Evolutionary conservation across 202 grass and related monocot genomes (phyloP).

Genomic region (Bolboschoenoplectus hybrid): DNA sequence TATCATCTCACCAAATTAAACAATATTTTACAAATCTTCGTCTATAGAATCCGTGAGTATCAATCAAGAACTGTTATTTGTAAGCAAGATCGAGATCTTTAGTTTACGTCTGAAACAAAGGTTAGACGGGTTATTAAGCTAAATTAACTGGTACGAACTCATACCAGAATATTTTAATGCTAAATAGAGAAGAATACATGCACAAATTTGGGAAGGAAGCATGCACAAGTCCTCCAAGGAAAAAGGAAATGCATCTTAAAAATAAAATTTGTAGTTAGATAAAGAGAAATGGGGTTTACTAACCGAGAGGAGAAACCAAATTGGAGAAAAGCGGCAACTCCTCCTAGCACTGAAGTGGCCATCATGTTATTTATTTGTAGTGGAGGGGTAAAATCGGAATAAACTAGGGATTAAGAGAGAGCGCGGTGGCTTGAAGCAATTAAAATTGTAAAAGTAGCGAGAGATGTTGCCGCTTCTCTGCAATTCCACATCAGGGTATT

Average conservation of each 20-base stretch:
- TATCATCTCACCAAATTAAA: not conserved
- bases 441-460: not conserved
- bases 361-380: not conserved
- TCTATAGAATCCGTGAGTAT: not conserved
- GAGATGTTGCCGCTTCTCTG: not conserved
- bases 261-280: not conserved
- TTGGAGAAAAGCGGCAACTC: not conserved
- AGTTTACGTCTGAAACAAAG: not conserved
- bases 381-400: not conserved
- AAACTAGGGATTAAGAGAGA: not conserved
- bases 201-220: not conserved
- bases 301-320: not conserved
- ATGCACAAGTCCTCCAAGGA: not conserved
- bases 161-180: not conserved
- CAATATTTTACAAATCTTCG: not conserved
- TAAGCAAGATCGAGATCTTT: not conserved
- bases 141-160: not conserved
- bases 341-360: not conserved
- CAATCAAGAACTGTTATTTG: not conserved
- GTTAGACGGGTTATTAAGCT: not conserved
- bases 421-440: not conserved
- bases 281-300: not conserved
- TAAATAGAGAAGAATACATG: not conserved
- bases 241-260: slow-evolving; percentile 1
- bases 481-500: not conserved